A percentile compares a stretch with the other conserved stretches of the same genome.
Conservation (phyloP, 805 yeast species). For the Metschnikowia vanudenii region DNA sequence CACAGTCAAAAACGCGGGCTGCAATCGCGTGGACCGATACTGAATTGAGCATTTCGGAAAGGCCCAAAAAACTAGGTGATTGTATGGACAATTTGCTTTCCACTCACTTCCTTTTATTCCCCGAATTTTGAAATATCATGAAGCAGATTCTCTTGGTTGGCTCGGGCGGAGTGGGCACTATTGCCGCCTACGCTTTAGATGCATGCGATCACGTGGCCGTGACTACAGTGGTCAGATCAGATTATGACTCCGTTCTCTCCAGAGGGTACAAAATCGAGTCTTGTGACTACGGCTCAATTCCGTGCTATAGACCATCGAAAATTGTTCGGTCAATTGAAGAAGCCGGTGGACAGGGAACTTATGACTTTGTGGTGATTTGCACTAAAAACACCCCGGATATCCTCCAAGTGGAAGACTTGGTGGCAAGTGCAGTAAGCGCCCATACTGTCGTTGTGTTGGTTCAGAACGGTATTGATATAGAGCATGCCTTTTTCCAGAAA, state of each 20-base stretch:
- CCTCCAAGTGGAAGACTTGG: constrained; percentile 46
- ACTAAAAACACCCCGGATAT: constrained; percentile 70
- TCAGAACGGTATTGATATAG: constrained; percentile 43
- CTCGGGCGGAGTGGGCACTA: constrained; percentile 84
- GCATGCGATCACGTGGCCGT: constrained; percentile 46
- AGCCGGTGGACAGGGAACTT: constrained; percentile 30
- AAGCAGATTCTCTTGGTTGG: constrained; percentile 59
- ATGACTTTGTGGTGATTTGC: constrained; percentile 58
- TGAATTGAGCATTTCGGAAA: no score
- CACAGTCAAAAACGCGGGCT: no score
- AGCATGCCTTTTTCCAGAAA: constrained; percentile 28
- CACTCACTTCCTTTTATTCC: no score
- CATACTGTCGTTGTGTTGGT: constrained; percentile 33
- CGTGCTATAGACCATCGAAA: constrained; percentile 54
- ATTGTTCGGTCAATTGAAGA: constrained; percentile 48
- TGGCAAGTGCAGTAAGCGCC: constrained; percentile 44
- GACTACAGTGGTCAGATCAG: constrained; percentile 64
- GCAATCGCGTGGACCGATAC: no score
- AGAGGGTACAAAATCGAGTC: constrained; percentile 63
- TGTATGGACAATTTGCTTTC: no score
- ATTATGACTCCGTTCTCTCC: constrained; percentile 50
- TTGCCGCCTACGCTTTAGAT: constrained; percentile 64
- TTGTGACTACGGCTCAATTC: constrained; percentile 56
- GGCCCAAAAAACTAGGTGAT: no score
- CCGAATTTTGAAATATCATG: neutral